A percentile compares a stretch with the other conserved stretches of the same genome.
These are phyloP conservation scores for Mortierella claussenii DNA, from an alignment of 192 early-diverging fungal genomes.

Conservation along the genomic window DNA sequence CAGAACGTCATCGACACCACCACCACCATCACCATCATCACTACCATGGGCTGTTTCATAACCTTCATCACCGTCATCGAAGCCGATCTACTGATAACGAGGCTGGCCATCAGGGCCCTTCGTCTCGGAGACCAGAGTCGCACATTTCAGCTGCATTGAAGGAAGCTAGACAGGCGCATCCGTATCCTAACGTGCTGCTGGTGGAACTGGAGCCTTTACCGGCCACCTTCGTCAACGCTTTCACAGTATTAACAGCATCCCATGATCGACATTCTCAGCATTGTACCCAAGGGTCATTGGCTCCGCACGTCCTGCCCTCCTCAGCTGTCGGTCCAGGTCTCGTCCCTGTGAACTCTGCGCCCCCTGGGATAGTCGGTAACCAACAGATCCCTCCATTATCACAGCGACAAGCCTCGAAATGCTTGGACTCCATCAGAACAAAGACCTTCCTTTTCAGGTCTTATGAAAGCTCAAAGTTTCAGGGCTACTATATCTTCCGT, in stretches of 20 bases:
- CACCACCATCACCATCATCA: slow-evolving; percentile 6
- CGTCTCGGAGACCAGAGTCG: background rate
- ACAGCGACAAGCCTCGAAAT: background rate
- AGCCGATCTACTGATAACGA: slow-evolving; percentile 29
- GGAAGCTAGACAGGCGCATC: slow-evolving; percentile 13
- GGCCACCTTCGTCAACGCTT: slow-evolving; percentile 5
- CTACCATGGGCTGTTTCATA: slow-evolving; percentile 5
- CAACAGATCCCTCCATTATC: background rate
- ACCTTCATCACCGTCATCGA: slow-evolving; percentile 10
- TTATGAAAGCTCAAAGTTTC: slow-evolving; percentile 16
- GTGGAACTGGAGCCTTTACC: slow-evolving; percentile 25
- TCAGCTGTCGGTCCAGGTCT: slow-evolving; percentile 10
- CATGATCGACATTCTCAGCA: background rate
- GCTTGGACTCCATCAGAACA: background rate
- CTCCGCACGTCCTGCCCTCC: slow-evolving; percentile 2
- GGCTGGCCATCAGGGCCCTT: background rate
- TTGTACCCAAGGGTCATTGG: background rate
- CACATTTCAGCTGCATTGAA: slow-evolving; percentile 19
- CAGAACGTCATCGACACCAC: background rate
- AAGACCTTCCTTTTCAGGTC: slow-evolving; percentile 41
- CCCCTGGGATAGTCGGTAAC: background rate
- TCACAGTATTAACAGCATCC: slow-evolving; percentile 10
- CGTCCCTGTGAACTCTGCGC: background rate
- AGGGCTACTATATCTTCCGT: slow-evolving; percentile 44
- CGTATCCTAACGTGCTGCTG: slow-evolving; percentile 23